Percentiles rank a stretch among this genome's conserved stretches.
Conservation (phyloP, 139 green algal genomes). For the Tetraselmis chui region DNA sequence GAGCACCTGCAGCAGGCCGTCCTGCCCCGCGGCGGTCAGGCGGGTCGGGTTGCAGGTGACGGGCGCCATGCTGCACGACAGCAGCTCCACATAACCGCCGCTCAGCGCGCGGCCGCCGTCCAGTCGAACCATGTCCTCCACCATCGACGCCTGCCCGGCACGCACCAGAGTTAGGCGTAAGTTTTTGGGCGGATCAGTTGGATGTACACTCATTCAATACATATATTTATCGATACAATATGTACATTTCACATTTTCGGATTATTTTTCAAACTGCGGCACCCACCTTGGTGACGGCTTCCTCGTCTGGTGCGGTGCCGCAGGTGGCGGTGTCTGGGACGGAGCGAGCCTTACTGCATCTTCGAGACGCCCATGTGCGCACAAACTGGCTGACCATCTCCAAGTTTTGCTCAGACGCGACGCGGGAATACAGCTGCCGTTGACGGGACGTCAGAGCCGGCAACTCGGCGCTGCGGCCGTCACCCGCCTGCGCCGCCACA, state of each 20-base stretch:
- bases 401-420: background rate
- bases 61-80: background rate
- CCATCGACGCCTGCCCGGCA: background rate
- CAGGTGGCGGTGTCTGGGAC: background rate
- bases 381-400: background rate
- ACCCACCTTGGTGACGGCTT: background rate
- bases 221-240: too few relatives aligned
- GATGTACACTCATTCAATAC: too few relatives aligned
- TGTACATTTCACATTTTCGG: too few relatives aligned
- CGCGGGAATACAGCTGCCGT: background rate
- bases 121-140: background rate
- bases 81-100: background rate
- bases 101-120: background rate
- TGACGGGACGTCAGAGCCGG: background rate
- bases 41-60: background rate
- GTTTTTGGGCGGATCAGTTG: too few relatives aligned
- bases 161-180: too few relatives aligned
- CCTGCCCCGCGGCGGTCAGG: background rate
- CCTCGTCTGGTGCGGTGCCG: background rate
- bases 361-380: background rate
- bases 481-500: background rate
- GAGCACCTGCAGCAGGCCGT: background rate
- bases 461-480: background rate
- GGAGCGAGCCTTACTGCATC: background rate
- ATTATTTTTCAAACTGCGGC: too few relatives aligned